Percentiles rank a stretch among this genome's conserved stretches.
Evolutionary conservation across 257 asterid species (phyloP).

Genomic region (Solanum verrucosum): DNA sequence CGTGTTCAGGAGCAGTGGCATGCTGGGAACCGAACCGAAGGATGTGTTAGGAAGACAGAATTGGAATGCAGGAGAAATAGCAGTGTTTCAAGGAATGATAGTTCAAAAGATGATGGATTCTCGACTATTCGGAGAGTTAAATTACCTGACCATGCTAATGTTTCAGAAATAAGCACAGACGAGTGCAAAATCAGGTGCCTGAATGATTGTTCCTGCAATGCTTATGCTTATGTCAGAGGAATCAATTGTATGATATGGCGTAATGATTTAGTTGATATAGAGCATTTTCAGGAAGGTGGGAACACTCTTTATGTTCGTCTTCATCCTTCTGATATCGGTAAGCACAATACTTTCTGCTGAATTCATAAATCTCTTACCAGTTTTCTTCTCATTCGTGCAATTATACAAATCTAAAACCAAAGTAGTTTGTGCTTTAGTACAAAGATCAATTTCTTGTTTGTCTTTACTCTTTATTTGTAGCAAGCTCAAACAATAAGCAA

Average conservation of each 20-base stretch:
- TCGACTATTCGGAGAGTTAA: slow-evolving; percentile 25
- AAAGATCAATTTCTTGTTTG: not conserved
- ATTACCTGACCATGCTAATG: slow-evolving; percentile 59
- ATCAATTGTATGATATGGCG: slow-evolving; percentile 69
- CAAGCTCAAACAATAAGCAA: not conserved
- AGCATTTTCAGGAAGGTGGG: slow-evolving; percentile 44
- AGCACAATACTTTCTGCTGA: not conserved
- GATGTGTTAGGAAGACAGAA: slow-evolving; percentile 44
- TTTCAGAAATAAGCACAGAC: slow-evolving; percentile 2
- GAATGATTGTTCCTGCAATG: slow-evolving; percentile 60
- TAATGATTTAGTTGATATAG: slow-evolving; percentile 48
- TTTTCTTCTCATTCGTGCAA: not conserved
- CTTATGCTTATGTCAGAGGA: slow-evolving; percentile 42
- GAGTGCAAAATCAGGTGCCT: slow-evolving; percentile 39
- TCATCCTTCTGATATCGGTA: slow-evolving; percentile 53
- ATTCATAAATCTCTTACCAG: not conserved
- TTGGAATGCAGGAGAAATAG: slow-evolving; percentile 25
- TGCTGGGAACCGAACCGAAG: slow-evolving; percentile 42
- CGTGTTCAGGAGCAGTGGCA: slow-evolving; percentile 35
- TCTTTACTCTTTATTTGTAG: not conserved
- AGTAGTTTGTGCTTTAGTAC: not conserved
- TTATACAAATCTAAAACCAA: not conserved
- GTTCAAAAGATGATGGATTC: slow-evolving; percentile 30
- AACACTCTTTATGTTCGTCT: slow-evolving; percentile 47
- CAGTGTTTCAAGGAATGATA: not conserved